Percentiles rank a stretch among this genome's conserved stretches.
Evolutionary conservation across 2,329 filamentous ascomycete species (phyloP).

Genomic region (Dendrostoma leiphaemia): DNA sequence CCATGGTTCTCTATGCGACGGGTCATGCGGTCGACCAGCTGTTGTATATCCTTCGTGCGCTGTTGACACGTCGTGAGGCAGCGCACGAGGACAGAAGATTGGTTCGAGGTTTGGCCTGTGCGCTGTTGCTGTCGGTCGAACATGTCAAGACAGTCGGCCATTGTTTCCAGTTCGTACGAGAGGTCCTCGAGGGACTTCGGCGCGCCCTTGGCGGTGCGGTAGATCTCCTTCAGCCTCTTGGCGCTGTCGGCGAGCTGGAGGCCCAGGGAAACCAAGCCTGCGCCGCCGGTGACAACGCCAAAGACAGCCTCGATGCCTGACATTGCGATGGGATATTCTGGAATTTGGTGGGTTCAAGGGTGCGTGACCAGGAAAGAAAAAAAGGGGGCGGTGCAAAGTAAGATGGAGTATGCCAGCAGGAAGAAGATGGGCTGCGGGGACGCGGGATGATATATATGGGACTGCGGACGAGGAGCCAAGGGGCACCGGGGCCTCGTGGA

Average conservation of each 20-base stretch:
- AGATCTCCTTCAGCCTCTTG: background rate
- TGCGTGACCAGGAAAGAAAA: too few relatives aligned
- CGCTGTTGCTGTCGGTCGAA: background rate
- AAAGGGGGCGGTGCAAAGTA: too few relatives aligned
- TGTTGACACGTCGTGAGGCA: background rate
- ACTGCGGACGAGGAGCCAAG: too few relatives aligned
- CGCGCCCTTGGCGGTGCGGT: background rate
- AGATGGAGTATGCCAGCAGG: too few relatives aligned
- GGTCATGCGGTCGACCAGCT: background rate
- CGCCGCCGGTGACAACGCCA: background rate
- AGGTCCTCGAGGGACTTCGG: background rate
- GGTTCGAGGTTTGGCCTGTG: background rate
- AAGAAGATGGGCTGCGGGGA: too few relatives aligned
- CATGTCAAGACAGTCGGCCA: background rate
- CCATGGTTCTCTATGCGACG: background rate
- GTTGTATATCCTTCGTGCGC: background rate
- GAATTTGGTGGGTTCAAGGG: too few relatives aligned
- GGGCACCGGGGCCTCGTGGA: too few relatives aligned
- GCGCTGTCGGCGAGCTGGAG: background rate
- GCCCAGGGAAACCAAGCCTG: background rate
- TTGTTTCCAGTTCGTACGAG: background rate
- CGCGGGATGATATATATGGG: too few relatives aligned
- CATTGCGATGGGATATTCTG: too few relatives aligned
- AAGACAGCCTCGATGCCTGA: background rate
- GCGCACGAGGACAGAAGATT: background rate